phyloP scores from a whole-genome alignment of 2,329 filamentous ascomycete genomes.

The Neopestalotiopsis rosae region DNA sequence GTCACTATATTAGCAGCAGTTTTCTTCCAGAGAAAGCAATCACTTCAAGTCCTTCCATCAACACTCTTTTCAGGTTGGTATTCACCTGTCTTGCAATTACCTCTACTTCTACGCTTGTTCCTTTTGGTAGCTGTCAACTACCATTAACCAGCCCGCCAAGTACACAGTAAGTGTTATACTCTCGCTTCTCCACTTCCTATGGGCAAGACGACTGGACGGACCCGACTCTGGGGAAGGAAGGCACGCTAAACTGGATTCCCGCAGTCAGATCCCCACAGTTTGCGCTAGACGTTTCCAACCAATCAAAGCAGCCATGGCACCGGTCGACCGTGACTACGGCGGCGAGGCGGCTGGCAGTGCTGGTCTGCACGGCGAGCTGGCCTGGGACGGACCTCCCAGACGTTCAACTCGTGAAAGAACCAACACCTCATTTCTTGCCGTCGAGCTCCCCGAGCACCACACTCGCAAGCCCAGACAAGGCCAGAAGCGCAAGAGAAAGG shows the following conservation, averaged over 20 bases:
- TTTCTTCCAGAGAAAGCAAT: too few relatives aligned
- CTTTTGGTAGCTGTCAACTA: too few relatives aligned
- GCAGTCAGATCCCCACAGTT: not conserved
- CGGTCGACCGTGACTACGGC: constrained; percentile 1
- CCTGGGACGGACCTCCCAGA: constrained; percentile 10
- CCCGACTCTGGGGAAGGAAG: not conserved
- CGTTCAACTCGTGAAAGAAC: constrained; percentile 11
- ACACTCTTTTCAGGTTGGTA: too few relatives aligned
- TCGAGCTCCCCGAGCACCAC: not conserved
- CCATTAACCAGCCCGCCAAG: too few relatives aligned
- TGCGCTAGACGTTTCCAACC: not conserved
- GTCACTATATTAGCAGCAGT: too few relatives aligned
- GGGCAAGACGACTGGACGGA: not conserved
- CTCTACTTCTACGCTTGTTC: too few relatives aligned
- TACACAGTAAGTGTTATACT: not conserved
- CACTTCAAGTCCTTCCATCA: too few relatives aligned
- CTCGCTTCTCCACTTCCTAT: not conserved
- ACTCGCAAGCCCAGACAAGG: not conserved
- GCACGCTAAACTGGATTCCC: not conserved
- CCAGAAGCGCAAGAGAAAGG: constrained; percentile 12
- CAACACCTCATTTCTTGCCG: not conserved
- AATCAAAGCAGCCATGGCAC: not conserved
- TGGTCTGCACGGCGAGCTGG: not conserved
- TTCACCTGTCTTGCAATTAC: too few relatives aligned
- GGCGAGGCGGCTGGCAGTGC: not conserved